Percentiles rank a stretch among this genome's conserved stretches.
phyloP scores from a whole-genome alignment of 1,284 basidiomycete genomes.

The Ganoderma multipileum region DNA sequence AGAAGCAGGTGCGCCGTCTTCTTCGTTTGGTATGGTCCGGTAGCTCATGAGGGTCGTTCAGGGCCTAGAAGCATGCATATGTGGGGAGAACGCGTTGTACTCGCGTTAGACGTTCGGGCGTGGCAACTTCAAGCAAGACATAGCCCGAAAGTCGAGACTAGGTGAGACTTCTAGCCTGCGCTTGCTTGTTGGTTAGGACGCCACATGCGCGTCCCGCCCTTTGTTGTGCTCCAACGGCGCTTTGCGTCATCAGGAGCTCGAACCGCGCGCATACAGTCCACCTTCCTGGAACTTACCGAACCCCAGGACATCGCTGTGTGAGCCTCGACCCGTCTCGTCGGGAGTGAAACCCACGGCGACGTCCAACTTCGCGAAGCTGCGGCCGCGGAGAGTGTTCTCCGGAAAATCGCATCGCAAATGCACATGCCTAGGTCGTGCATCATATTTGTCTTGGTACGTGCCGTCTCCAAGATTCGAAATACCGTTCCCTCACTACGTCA shows the following conservation, averaged over 20 bases:
- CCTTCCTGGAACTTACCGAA: neutral
- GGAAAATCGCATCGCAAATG: neutral
- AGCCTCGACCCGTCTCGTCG: neutral
- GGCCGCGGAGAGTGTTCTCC: neutral
- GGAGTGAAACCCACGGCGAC: neutral
- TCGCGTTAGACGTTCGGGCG: neutral
- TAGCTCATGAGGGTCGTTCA: neutral
- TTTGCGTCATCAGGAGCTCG: neutral
- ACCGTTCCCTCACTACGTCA: conserved; percentile 3
- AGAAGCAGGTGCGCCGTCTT: neutral
- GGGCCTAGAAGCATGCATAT: neutral
- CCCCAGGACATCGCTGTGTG: neutral
- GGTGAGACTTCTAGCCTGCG: neutral
- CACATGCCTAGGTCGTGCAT: neutral
- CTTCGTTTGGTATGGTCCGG: neutral
- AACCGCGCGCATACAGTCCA: neutral
- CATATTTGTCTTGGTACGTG: neutral
- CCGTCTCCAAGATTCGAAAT: neutral
- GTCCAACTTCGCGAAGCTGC: neutral
- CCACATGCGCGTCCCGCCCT: neutral
- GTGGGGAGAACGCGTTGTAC: neutral
- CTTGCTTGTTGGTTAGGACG: neutral
- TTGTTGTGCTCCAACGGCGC: neutral
- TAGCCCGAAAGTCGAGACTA: neutral
- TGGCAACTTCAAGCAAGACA: neutral